Conservation (phyloP, 2,329 filamentous ascomycete genomes). For the Pseudopyricularia javanii region DNA sequence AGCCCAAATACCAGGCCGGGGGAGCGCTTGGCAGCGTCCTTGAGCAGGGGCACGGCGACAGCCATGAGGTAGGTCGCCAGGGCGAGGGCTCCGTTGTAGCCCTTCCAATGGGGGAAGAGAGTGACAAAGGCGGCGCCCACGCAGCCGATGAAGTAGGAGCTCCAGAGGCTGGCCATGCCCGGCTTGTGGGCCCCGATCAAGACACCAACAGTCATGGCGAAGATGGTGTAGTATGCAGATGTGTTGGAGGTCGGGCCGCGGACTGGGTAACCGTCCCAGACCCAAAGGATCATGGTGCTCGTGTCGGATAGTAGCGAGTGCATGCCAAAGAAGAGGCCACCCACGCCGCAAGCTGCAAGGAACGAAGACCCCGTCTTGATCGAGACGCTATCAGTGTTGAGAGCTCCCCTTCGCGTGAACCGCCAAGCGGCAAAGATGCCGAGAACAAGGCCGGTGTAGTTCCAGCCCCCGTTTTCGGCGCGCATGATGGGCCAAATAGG, state of each 20-base stretch:
- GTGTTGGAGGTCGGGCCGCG: constrained; percentile 77
- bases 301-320: constrained; percentile 92
- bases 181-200: constrained; percentile 65
- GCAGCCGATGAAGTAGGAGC: constrained; percentile 64
- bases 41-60: constrained; percentile 61
- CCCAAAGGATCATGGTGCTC: constrained; percentile 98
- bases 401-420: constrained; percentile 56
- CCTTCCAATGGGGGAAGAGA: constrained; percentile 68
- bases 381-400: constrained; percentile 8
- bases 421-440: constrained; percentile 65
- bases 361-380: constrained; percentile 51
- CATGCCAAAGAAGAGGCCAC: constrained; percentile 74
- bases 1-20: constrained; percentile 75
- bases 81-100: constrained; percentile 72
- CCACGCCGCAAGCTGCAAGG: constrained; percentile 66
- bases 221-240: constrained; percentile 74
- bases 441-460: constrained; percentile 66
- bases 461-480: constrained; percentile 80
- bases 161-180: constrained; percentile 62
- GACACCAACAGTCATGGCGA: constrained; percentile 76
- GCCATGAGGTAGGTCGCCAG: constrained; percentile 74
- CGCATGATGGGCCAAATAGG: constrained; percentile 95
- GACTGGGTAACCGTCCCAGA: constrained; percentile 92
- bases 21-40: constrained; percentile 61
- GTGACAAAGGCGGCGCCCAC: constrained; percentile 71